Evolutionary conservation across 129 eudicot species (phyloP).

Genomic region (Centrapalus pauciflorus): DNA sequence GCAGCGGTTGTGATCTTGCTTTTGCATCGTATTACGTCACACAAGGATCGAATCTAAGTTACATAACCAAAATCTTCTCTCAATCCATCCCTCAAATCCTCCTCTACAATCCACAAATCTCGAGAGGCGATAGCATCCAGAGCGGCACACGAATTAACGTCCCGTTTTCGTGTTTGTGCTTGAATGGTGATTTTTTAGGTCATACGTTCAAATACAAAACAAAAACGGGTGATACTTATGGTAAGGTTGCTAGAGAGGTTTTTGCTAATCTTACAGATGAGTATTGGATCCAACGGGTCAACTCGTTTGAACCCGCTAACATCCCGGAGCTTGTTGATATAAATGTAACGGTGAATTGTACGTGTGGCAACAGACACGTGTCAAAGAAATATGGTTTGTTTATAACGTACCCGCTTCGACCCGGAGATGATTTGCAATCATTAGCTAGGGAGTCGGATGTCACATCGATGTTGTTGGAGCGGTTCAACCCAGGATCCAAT

Average conservation of each 20-base stretch:
- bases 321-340: slow-evolving; percentile 41
- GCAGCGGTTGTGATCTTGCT: slow-evolving; percentile 62
- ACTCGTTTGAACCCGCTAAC: slow-evolving; percentile 32
- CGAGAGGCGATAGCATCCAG: slow-evolving; percentile 29
- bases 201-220: slow-evolving; percentile 49
- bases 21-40: slow-evolving; percentile 65
- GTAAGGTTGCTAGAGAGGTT: slow-evolving; percentile 35
- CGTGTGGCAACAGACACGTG: slow-evolving; percentile 59
- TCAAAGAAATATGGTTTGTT: slow-evolving; percentile 63
- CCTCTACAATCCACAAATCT: slow-evolving; percentile 36
- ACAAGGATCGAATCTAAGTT: slow-evolving; percentile 55
- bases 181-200: slow-evolving; percentile 64
- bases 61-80: slow-evolving; percentile 45
- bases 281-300: slow-evolving; percentile 52
- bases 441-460: slow-evolving; percentile 30
- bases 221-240: slow-evolving; percentile 48
- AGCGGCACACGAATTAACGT: slow-evolving; percentile 47
- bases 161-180: slow-evolving; percentile 68
- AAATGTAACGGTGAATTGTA: slow-evolving; percentile 72
- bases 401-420: slow-evolving; percentile 52
- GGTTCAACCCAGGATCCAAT: slow-evolving; percentile 39
- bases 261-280: slow-evolving; percentile 56
- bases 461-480: slow-evolving; percentile 32
- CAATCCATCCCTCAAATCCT: slow-evolving; percentile 34
- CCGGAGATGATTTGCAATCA: slow-evolving; percentile 41